A percentile compares a stretch with the other conserved stretches of the same genome.
Conservation (phyloP, 108 stramenopile genomes). For the Schizochytrium sp. region DNA sequence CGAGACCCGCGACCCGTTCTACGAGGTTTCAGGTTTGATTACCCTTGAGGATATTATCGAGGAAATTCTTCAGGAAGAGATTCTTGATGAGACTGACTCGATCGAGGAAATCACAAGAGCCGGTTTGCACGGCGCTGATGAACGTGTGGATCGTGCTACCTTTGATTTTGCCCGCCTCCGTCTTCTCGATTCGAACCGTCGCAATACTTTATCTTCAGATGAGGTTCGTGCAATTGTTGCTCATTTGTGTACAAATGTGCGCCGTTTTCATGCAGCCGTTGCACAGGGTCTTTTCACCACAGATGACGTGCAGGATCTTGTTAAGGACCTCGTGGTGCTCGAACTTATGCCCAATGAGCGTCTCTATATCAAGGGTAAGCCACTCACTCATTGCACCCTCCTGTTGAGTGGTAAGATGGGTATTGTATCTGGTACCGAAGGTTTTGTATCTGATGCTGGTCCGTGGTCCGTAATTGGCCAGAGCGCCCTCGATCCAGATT, state of each 20-base stretch:
- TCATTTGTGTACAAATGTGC: constrained; percentile 28
- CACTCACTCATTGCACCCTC: constrained; percentile 73
- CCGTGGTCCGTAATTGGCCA: constrained; percentile 86
- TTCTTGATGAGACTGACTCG: constrained; percentile 88
- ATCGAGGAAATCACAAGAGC: constrained; percentile 2
- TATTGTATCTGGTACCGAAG: constrained; percentile 85
- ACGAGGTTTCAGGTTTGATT: constrained; percentile 94
- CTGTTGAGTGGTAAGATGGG: constrained; percentile 86
- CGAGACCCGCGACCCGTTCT: constrained; percentile 84
- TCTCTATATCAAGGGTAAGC: constrained; percentile 57
- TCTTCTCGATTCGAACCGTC: constrained; percentile 45
- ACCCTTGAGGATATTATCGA: constrained; percentile 97
- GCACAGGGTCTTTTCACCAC: constrained; percentile 5
- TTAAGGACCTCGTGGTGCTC: not conserved
- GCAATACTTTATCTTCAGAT: constrained; percentile 3
- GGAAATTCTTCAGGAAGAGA: constrained; percentile 93
- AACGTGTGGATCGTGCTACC: constrained; percentile 31
- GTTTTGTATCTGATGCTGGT: constrained; percentile 85
- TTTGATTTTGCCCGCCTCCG: constrained; percentile 60
- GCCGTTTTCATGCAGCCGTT: not conserved
- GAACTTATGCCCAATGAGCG: constrained; percentile 7
- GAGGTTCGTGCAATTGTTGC: constrained; percentile 55
- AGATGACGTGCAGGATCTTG: not conserved
- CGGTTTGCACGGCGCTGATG: not conserved
- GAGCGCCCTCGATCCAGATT: constrained; percentile 31